These are phyloP conservation scores for Russula ochroleuca DNA, from an alignment of 768 basidiomycete species.

Conservation along the genomic window DNA sequence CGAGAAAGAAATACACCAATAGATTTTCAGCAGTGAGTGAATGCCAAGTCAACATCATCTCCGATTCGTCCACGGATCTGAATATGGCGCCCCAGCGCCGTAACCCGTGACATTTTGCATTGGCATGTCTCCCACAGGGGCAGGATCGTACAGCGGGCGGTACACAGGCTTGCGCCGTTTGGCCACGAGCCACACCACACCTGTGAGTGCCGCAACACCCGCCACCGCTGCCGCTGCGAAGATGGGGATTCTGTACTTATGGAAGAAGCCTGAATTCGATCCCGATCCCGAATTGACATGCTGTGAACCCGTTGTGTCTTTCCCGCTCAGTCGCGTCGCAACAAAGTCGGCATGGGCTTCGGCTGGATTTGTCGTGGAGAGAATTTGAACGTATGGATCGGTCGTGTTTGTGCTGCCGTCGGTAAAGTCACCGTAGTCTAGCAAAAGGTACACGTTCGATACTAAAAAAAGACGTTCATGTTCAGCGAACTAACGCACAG, in stretches of 20 bases:
- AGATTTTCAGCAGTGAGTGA: background rate
- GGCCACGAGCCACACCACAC: background rate
- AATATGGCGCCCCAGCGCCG: background rate
- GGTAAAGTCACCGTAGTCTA: conserved; percentile 63
- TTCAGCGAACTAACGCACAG: background rate
- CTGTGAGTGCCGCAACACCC: background rate
- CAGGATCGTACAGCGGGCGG: conserved; percentile 11
- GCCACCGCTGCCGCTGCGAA: background rate
- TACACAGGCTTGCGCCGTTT: conserved; percentile 7
- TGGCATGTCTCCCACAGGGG: conserved; percentile 11
- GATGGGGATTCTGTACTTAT: conserved; percentile 13
- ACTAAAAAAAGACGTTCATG: conserved; percentile 38
- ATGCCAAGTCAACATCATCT: background rate
- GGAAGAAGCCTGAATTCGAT: background rate
- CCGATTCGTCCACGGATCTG: conserved; percentile 13
- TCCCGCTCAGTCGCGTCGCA: conserved; percentile 7
- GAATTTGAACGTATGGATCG: conserved; percentile 56
- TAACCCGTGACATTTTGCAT: conserved; percentile 19
- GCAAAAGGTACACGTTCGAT: conserved; percentile 57
- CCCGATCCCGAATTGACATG: background rate
- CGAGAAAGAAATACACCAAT: background rate
- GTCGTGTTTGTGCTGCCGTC: conserved; percentile 39
- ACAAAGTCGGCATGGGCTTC: conserved; percentile 18
- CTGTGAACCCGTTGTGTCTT: conserved; percentile 9
- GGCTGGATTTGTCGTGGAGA: conserved; percentile 45